These are phyloP conservation scores for Mycena galopus DNA, from an alignment of 768 basidiomycete genomes.

Conservation along the genomic window DNA sequence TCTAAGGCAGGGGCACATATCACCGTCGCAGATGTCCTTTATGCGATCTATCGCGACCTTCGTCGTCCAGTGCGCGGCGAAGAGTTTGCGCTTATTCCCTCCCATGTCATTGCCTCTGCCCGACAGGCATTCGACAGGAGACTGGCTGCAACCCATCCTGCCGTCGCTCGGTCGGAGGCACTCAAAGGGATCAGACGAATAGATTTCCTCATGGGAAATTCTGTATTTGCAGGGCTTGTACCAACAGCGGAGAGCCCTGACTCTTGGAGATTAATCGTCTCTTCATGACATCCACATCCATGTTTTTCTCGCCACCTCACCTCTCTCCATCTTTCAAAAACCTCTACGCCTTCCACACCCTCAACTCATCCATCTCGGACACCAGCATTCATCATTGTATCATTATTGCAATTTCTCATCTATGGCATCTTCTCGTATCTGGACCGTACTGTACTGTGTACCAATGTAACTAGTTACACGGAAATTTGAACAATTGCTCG, in stretches of 20 bases:
- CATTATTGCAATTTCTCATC: conserved; percentile 27
- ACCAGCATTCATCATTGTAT: conserved; percentile 25
- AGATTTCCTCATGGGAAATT: conserved; percentile 57
- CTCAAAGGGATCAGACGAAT: conserved; percentile 58
- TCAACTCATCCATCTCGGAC: conserved; percentile 15
- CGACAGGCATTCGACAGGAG: conserved; percentile 49
- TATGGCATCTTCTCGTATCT: neutral
- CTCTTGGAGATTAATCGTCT: conserved; percentile 42
- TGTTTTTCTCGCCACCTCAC: neutral
- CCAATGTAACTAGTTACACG: neutral
- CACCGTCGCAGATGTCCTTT: conserved; percentile 57
- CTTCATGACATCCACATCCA: conserved; percentile 23
- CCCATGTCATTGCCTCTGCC: conserved; percentile 42
- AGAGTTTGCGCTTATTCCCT: conserved; percentile 49
- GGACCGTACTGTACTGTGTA: neutral
- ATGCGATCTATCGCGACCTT: conserved; percentile 54
- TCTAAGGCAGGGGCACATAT: conserved; percentile 37
- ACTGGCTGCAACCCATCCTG: conserved; percentile 37
- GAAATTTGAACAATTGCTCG: neutral
- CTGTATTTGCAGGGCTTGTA: conserved; percentile 55
- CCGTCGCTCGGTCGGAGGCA: conserved; percentile 47
- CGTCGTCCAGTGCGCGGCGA: conserved; percentile 47
- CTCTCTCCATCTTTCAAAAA: neutral
- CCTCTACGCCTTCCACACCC: neutral
- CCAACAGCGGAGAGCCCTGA: conserved; percentile 47